Conservation (phyloP, 768 basidiomycete genomes). For the Boletus coccyginus region DNA sequence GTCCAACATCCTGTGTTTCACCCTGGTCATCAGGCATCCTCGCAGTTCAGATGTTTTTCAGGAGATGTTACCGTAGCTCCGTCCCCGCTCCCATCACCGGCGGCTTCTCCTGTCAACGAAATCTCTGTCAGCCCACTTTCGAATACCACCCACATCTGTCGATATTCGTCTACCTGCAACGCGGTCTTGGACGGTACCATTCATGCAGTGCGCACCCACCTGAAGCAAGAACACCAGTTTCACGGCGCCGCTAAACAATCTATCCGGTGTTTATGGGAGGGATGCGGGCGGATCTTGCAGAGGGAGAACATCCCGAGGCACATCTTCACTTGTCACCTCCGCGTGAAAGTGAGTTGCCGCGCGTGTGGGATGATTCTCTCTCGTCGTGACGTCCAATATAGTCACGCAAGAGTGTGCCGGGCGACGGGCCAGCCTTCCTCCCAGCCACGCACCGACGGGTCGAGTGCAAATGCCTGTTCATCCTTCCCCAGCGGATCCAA, state of each 20-base stretch:
- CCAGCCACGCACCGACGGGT: neutral
- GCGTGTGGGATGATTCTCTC: slow-evolving; percentile 15
- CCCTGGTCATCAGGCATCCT: neutral
- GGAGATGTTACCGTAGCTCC: neutral
- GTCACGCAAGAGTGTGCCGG: slow-evolving; percentile 14
- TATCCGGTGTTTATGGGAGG: slow-evolving; percentile 9
- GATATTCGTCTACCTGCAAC: neutral
- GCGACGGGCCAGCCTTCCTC: neutral
- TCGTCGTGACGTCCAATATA: slow-evolving; percentile 16
- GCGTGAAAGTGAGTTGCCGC: slow-evolving; percentile 9
- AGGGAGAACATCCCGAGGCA: slow-evolving; percentile 19
- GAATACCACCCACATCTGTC: neutral
- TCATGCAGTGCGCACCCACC: neutral
- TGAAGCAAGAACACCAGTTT: neutral
- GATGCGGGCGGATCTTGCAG: slow-evolving; percentile 6
- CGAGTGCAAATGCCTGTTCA: neutral
- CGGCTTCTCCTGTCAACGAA: neutral
- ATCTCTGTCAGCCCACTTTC: neutral
- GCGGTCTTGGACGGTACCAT: neutral
- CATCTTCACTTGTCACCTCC: slow-evolving; percentile 15
- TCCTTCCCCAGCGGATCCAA: neutral
- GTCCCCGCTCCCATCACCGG: neutral
- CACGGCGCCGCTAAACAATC: neutral
- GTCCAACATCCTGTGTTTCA: neutral
- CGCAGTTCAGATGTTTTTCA: neutral